Percentiles rank a stretch among this genome's conserved stretches.
phyloP scores from a whole-genome alignment of 495 filamentous ascomycete species.

The Aspergillus nidulans region DNA sequence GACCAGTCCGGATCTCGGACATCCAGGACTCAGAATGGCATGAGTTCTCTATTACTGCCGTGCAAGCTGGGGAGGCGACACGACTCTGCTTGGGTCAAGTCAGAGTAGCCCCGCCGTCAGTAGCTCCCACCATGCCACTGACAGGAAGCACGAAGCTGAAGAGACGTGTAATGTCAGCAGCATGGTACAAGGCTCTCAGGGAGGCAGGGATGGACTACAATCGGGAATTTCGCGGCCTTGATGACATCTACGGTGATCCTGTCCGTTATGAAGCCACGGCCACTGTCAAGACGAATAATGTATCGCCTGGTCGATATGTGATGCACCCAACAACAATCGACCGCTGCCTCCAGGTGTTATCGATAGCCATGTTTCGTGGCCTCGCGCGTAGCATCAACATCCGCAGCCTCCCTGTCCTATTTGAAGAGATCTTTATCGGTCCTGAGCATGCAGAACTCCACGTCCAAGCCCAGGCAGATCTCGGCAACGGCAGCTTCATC shows the following conservation, averaged over 20 bases:
- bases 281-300: slow-evolving; percentile 6
- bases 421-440: not conserved
- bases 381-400: not conserved
- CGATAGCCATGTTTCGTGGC: slow-evolving; percentile 29
- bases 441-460: not conserved
- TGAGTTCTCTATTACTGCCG: slow-evolving; percentile 35
- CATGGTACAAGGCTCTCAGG: slow-evolving; percentile 34
- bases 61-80: not conserved
- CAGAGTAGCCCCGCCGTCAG: not conserved
- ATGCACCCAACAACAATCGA: slow-evolving; percentile 45
- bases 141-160: not conserved
- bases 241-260: slow-evolving; percentile 23
- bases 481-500: not conserved
- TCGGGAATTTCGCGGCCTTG: slow-evolving; percentile 21
- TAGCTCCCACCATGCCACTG: not conserved
- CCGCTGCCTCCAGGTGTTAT: slow-evolving; percentile 33
- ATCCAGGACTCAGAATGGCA: slow-evolving; percentile 34
- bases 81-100: not conserved
- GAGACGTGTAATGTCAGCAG: slow-evolving; percentile 3
- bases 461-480: not conserved
- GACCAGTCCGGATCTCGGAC: slow-evolving; percentile 29
- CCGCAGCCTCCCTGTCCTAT: not conserved
- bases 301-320: slow-evolving; percentile 17
- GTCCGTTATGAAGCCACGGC: slow-evolving; percentile 16
- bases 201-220: slow-evolving; percentile 36